phyloP scores from a whole-genome alignment of 2,329 filamentous ascomycete genomes.

The Fusarium azukiicola region DNA sequence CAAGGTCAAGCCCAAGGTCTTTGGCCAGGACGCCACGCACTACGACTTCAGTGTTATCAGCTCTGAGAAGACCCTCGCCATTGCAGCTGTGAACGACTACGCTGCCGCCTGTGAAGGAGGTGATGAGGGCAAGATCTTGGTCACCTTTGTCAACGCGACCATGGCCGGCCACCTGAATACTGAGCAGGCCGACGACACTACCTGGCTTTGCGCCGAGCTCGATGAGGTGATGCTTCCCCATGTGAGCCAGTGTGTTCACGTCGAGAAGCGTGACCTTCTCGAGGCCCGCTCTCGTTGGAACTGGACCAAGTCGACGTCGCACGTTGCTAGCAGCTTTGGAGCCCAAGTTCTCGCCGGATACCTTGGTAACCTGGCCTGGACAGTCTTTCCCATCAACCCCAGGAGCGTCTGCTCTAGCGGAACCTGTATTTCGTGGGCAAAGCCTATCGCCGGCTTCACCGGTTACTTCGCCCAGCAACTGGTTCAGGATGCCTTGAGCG shows the following conservation, averaged over 20 bases:
- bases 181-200: not conserved
- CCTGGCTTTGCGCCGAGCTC: not conserved
- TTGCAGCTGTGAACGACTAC: not conserved
- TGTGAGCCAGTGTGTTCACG: not conserved
- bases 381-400: not conserved
- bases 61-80: conserved; percentile 4
- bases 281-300: not conserved
- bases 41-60: not conserved
- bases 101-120: not conserved
- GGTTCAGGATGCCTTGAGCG: not conserved
- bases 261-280: conserved; percentile 4
- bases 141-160: conserved; percentile 7
- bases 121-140: not conserved
- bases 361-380: not conserved
- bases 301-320: not conserved
- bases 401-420: not conserved
- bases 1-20: not conserved
- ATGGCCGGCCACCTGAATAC: not conserved
- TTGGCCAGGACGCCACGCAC: not conserved
- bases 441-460: not conserved
- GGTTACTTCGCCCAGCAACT: conserved; percentile 2
- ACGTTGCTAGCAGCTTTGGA: not conserved
- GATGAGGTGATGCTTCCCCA: not conserved
- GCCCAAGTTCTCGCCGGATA: not conserved
- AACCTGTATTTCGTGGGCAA: not conserved